Evolutionary conservation across 495 filamentous ascomycete species (phyloP).

Genomic region (Chaetomium tenue): DNA sequence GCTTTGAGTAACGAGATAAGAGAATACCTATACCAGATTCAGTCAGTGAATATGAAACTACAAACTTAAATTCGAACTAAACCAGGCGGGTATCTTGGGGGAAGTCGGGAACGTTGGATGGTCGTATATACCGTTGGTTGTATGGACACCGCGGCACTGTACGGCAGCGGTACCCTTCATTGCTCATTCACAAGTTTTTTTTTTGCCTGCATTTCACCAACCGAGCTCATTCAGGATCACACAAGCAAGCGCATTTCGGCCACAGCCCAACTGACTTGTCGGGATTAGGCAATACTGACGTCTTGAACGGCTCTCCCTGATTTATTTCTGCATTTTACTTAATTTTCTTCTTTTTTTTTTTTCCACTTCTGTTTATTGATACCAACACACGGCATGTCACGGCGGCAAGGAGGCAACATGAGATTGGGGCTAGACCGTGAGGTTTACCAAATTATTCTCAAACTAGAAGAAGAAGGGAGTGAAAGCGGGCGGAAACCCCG

Average conservation of each 20-base stretch:
- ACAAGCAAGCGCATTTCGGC: not conserved
- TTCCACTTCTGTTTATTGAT: not conserved
- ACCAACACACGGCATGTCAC: conserved; percentile 15
- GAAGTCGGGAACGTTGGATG: too few relatives aligned
- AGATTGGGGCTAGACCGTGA: conserved; percentile 41
- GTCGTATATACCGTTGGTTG: not conserved
- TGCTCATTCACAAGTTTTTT: conserved; percentile 1
- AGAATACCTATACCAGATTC: not conserved
- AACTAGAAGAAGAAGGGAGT: conserved; percentile 56
- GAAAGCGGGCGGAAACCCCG: conserved; percentile 22
- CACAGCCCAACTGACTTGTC: not conserved
- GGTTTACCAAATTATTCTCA: conserved; percentile 72
- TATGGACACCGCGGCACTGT: not conserved
- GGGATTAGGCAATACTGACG: not conserved
- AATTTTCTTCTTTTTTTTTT: not conserved
- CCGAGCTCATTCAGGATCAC: not conserved
- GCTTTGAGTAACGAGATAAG: not conserved
- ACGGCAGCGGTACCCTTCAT: not conserved
- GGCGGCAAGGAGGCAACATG: conserved; percentile 10
- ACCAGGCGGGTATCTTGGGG: too few relatives aligned
- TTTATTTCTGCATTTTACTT: not conserved
- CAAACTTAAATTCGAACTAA: too few relatives aligned
- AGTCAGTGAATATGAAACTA: too few relatives aligned
- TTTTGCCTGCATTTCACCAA: not conserved
- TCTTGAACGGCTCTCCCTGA: not conserved